These are phyloP conservation scores for Ilex aquifolium DNA, from an alignment of 257 asterid genomes.

Conservation along the genomic window DNA sequence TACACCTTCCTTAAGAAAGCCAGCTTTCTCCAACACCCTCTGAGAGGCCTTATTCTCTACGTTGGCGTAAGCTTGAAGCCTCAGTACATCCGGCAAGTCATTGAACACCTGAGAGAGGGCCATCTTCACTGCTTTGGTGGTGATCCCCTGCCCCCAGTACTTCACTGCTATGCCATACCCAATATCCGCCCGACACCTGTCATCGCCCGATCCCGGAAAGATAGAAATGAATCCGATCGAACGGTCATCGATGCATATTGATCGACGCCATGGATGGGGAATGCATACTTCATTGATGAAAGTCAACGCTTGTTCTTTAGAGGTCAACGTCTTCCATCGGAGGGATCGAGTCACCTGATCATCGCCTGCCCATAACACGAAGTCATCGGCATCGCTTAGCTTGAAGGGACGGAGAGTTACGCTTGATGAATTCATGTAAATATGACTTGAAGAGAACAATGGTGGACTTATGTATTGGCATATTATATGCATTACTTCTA, in stretches of 20 bases:
- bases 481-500: no score
- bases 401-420: conserved; percentile 34
- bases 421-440: conserved; percentile 29
- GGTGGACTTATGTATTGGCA: no score
- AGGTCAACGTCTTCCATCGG: conserved; percentile 30
- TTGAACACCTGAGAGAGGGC: conserved; percentile 25
- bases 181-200: conserved; percentile 34
- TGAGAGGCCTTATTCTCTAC: conserved; percentile 41
- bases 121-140: conserved; percentile 32
- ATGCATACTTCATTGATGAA: conserved; percentile 36
- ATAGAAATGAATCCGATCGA: conserved; percentile 29
- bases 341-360: conserved; percentile 32
- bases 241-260: conserved; percentile 41
- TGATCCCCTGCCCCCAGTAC: conserved; percentile 44
- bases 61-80: conserved; percentile 31
- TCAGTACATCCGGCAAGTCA: conserved; percentile 27
- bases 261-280: conserved; percentile 48
- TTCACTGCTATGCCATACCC: conserved; percentile 34
- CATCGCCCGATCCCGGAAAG: conserved; percentile 29
- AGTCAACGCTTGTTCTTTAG: conserved; percentile 33
- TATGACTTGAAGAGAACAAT: background rate
- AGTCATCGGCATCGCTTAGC: conserved; percentile 32
- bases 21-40: conserved; percentile 39
- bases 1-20: conserved; percentile 38
- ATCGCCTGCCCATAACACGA: conserved; percentile 48